phyloP scores from a whole-genome alignment of 139 green algal species.

The Chlamydomonas asymmetrica region DNA sequence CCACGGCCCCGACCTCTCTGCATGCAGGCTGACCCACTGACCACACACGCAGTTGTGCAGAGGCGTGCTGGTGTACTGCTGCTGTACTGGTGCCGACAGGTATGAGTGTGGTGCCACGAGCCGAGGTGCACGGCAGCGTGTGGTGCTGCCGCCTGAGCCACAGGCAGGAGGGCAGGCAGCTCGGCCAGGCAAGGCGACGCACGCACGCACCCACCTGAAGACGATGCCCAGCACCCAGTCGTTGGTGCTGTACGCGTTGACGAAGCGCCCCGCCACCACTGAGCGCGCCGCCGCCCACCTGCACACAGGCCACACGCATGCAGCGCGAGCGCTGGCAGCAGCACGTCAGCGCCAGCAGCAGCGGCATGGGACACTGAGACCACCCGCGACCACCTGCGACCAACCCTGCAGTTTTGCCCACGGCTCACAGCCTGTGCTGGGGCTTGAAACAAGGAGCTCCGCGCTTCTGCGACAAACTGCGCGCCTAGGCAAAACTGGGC shows the following conservation, averaged over 20 bases:
- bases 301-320: too few relatives aligned
- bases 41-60: too few relatives aligned
- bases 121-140: neutral
- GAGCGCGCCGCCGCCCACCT: constrained; percentile 64
- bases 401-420: too few relatives aligned
- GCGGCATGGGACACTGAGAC: constrained; percentile 6
- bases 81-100: neutral
- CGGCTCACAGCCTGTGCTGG: too few relatives aligned
- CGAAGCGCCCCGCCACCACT: constrained; percentile 71
- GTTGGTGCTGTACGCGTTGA: constrained; percentile 78
- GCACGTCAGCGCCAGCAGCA: neutral
- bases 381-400: neutral
- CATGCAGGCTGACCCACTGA: too few relatives aligned
- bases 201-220: constrained; percentile 35
- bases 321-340: too few relatives aligned
- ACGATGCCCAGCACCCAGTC: constrained; percentile 85
- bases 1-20: too few relatives aligned
- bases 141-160: neutral
- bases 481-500: too few relatives aligned
- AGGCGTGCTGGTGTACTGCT: too few relatives aligned
- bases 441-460: too few relatives aligned
- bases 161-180: neutral
- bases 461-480: too few relatives aligned
- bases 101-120: neutral
- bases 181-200: constrained; percentile 1